A percentile compares a stretch with the other conserved stretches of the same genome.
Evolutionary conservation across 495 filamentous ascomycete species (phyloP).

Genomic region (Evansstolkia leycettana): DNA sequence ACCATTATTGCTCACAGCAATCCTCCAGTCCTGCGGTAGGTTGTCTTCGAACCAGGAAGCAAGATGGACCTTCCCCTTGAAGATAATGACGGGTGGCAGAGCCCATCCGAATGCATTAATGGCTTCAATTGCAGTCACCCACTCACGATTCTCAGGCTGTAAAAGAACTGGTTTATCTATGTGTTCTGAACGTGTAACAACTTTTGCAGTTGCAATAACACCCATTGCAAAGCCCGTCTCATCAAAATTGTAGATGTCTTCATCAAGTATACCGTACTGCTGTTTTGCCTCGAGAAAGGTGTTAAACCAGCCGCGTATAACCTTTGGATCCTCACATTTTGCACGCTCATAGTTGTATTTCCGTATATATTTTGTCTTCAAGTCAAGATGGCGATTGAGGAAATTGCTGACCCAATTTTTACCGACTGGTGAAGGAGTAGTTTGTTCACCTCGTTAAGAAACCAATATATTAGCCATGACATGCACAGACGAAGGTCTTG

Average conservation of each 20-base stretch:
- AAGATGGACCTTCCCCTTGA: conserved; percentile 1
- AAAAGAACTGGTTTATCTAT: background rate
- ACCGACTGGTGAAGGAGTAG: too few relatives aligned
- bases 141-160: too few relatives aligned
- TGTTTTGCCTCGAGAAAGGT: conserved; percentile 1
- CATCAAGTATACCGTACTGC: background rate
- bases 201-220: conserved; percentile 1
- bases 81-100: conserved; percentile 2
- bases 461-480: too few relatives aligned
- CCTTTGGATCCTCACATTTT: conserved; percentile 5
- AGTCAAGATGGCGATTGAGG: conserved; percentile 1
- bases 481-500: too few relatives aligned
- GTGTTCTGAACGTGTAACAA: conserved; percentile 1
- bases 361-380: conserved; percentile 3
- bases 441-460: too few relatives aligned
- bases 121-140: too few relatives aligned
- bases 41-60: conserved; percentile 2
- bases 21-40: conserved; percentile 1
- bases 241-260: conserved; percentile 7
- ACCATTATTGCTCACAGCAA: conserved; percentile 5
- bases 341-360: conserved; percentile 5
- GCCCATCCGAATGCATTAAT: background rate
- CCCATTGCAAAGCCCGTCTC: conserved; percentile 5
- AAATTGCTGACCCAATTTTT: conserved; percentile 2
- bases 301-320: conserved; percentile 4